A percentile compares a stretch with the other conserved stretches of the same genome.
phyloP scores from a whole-genome alignment of 495 filamentous ascomycete genomes.

The Hamigera avellanea region DNA sequence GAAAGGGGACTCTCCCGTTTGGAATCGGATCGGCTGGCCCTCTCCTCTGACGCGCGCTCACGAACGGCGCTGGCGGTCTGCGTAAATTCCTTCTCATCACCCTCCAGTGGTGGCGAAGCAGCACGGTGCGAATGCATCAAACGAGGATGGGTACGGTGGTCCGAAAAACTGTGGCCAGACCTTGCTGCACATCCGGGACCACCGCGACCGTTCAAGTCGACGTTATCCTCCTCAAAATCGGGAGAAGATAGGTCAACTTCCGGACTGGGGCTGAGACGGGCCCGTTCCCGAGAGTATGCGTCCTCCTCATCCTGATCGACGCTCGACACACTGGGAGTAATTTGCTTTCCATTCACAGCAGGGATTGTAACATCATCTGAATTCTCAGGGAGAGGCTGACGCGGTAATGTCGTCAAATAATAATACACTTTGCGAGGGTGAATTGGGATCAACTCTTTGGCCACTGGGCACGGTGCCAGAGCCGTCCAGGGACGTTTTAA shows the following conservation, averaged over 20 bases:
- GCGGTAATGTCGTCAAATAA: constrained; percentile 75
- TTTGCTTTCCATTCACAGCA: constrained; percentile 36
- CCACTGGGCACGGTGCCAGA: constrained; percentile 71
- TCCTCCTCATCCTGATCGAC: constrained; percentile 59
- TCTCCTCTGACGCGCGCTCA: constrained; percentile 53
- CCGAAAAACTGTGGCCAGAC: constrained; percentile 43
- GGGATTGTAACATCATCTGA: constrained; percentile 39
- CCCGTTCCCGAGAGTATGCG: constrained; percentile 56
- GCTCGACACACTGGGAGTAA: constrained; percentile 80
- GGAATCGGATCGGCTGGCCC: constrained; percentile 23
- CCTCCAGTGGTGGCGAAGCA: constrained; percentile 78
- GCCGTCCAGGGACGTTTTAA: constrained; percentile 81
- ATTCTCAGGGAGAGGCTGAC: constrained; percentile 71
- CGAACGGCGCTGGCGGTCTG: constrained; percentile 83
- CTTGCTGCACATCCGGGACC: constrained; percentile 39
- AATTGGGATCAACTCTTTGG: constrained; percentile 82
- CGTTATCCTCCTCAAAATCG: constrained; percentile 68
- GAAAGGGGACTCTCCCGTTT: constrained; percentile 13
- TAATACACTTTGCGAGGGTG: constrained; percentile 95
- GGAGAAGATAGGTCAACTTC: constrained; percentile 86
- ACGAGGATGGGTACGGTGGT: constrained; percentile 25
- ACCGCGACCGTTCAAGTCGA: constrained; percentile 27
- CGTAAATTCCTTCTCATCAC: constrained; percentile 93
- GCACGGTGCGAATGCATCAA: constrained; percentile 55
- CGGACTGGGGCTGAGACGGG: constrained; percentile 73